A percentile compares a stretch with the other conserved stretches of the same genome.
Evolutionary conservation across 1,284 basidiomycete species (phyloP).

Genomic region (Anthracocystis walkeri): DNA sequence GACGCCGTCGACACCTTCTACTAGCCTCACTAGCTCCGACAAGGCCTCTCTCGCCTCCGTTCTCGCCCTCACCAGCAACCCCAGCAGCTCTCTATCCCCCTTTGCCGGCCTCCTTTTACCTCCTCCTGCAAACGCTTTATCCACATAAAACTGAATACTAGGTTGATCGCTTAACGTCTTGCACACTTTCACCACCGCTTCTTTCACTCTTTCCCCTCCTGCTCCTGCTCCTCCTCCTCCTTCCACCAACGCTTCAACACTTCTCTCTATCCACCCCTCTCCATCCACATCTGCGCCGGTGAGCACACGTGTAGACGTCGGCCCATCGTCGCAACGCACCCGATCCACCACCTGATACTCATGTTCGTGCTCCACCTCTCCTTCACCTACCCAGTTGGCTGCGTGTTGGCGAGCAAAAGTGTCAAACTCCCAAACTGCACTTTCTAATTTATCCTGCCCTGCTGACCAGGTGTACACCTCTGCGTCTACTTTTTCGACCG

Average conservation of each 20-base stretch:
- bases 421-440: constrained; percentile 50
- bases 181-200: constrained; percentile 14
- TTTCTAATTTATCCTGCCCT: constrained; percentile 21
- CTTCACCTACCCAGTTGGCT: constrained; percentile 37
- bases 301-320: background rate
- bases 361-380: constrained; percentile 38
- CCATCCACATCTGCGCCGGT: background rate
- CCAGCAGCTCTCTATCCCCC: constrained; percentile 12
- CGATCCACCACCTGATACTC: constrained; percentile 48
- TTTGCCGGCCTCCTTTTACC: constrained; percentile 12
- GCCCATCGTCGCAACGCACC: constrained; percentile 6
- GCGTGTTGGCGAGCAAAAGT: constrained; percentile 42
- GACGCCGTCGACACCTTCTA: background rate
- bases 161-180: constrained; percentile 21
- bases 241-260: constrained; percentile 7
- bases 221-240: background rate
- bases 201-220: background rate
- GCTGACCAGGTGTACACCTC: constrained; percentile 53
- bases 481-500: constrained; percentile 1
- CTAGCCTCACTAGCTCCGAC: background rate
- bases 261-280: background rate
- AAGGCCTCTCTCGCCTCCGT: constrained; percentile 3
- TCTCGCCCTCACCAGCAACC: constrained; percentile 20
- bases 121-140: constrained; percentile 18
- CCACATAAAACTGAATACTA: constrained; percentile 46